Percentiles rank a stretch among this genome's conserved stretches.
These are phyloP conservation scores for Cyamopsis tetragonoloba DNA, from an alignment of 306 rosid genomes.

Conservation along the genomic window DNA sequence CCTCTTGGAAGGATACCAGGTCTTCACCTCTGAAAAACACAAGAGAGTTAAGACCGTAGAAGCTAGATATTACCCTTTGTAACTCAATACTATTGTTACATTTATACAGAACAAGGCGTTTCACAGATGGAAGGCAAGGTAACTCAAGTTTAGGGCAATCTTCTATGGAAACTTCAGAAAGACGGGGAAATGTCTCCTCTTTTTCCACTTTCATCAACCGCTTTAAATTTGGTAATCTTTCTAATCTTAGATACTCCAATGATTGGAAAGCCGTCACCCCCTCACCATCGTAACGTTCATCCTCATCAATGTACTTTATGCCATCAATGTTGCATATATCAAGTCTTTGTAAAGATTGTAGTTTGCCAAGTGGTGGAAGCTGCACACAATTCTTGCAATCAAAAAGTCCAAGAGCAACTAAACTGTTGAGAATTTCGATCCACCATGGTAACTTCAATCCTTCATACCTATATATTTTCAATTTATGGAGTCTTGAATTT, in stretches of 20 bases:
- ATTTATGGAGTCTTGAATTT: neutral
- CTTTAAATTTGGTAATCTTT: neutral
- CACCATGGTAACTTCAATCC: neutral
- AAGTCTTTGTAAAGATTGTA: neutral
- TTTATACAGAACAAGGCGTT: accelerated
- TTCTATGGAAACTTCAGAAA: accelerated
- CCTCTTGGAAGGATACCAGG: neutral
- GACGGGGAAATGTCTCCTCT: neutral
- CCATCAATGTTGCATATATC: accelerated
- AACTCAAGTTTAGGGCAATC: neutral
- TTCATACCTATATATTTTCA: neutral
- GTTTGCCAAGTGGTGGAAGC: neutral
- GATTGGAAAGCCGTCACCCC: neutral
- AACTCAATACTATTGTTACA: neutral
- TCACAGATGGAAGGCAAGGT: neutral
- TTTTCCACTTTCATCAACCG: neutral
- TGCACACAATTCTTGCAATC: neutral
- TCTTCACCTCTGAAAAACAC: accelerated
- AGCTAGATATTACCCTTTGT: neutral
- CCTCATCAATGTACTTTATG: neutral
- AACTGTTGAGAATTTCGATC: neutral
- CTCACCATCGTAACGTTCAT: neutral
- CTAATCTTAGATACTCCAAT: neutral
- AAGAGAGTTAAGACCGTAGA: neutral
- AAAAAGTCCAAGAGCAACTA: neutral